Conservation (phyloP, 805 yeast genomes). For the Cyberlindnera mississippiensis region DNA sequence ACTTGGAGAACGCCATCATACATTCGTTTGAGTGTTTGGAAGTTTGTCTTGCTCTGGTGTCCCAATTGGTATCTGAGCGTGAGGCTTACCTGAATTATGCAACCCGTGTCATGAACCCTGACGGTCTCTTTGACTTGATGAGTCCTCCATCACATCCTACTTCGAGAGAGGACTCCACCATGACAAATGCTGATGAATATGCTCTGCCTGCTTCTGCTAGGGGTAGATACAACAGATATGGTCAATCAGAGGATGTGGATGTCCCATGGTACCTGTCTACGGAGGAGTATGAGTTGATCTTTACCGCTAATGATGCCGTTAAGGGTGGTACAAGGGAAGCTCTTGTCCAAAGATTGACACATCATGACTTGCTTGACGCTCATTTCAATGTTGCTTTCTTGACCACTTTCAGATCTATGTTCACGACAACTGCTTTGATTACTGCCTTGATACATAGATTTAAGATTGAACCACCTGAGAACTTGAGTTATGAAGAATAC, state of each 20-base stretch:
- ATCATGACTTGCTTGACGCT: slow-evolving; percentile 60
- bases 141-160: slow-evolving; percentile 33
- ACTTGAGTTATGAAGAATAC: slow-evolving; percentile 77
- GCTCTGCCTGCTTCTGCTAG: slow-evolving; percentile 28
- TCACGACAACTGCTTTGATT: slow-evolving; percentile 61
- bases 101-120: slow-evolving; percentile 73
- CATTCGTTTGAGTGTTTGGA: slow-evolving; percentile 34
- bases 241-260: slow-evolving; percentile 30
- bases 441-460: slow-evolving; percentile 59
- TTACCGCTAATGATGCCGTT: slow-evolving; percentile 65
- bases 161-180: slow-evolving; percentile 36
- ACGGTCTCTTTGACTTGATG: slow-evolving; percentile 50
- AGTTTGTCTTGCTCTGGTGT: slow-evolving; percentile 37
- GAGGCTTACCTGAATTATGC: slow-evolving; percentile 69
- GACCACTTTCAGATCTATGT: slow-evolving; percentile 71
- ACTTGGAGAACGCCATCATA: slow-evolving; percentile 30
- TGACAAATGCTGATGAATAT: slow-evolving; percentile 24
- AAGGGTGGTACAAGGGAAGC: slow-evolving; percentile 85
- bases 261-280: slow-evolving; percentile 71
- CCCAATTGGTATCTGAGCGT: slow-evolving; percentile 64
- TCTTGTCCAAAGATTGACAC: slow-evolving; percentile 73
- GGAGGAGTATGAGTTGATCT: slow-evolving; percentile 55
- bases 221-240: slow-evolving; percentile 17
- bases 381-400: slow-evolving; percentile 66
- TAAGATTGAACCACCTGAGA: slow-evolving; percentile 78